These are phyloP conservation scores for Sporothrix euskadiensis DNA, from an alignment of 2,329 filamentous ascomycete genomes.

Conservation along the genomic window DNA sequence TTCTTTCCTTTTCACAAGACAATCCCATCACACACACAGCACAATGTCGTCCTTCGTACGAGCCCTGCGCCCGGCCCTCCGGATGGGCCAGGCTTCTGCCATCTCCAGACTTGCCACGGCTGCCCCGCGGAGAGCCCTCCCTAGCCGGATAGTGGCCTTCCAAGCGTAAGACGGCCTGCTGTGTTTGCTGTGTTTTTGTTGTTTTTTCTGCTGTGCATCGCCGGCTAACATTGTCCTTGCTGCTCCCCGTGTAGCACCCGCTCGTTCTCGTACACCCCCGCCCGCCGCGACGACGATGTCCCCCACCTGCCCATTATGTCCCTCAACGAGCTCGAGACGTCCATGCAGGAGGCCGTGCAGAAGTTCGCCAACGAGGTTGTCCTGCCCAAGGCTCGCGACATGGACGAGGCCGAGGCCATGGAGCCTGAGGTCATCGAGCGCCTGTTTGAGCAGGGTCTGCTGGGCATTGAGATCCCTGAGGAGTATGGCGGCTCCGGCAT, in stretches of 20 bases:
- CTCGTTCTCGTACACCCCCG: conserved; percentile 61
- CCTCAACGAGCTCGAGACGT: conserved; percentile 81
- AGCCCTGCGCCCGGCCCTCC: conserved; percentile 54
- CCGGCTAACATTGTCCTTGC: background rate
- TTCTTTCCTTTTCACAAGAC: background rate
- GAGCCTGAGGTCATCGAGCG: conserved; percentile 84
- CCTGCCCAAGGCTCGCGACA: conserved; percentile 87
- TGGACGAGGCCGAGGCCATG: conserved; percentile 97
- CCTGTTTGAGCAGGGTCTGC: conserved; percentile 94
- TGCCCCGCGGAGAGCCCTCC: conserved; percentile 23
- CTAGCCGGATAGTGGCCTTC: conserved; percentile 15
- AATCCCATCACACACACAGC: background rate
- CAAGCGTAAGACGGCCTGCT: conserved; percentile 24
- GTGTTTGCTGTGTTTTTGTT: background rate
- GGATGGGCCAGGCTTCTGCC: conserved; percentile 43
- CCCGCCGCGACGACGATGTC: conserved; percentile 68
- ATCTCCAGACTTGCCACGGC: conserved; percentile 25
- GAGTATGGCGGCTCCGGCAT: conserved; percentile 95
- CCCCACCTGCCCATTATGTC: conserved; percentile 91
- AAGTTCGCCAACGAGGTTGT: conserved; percentile 91
- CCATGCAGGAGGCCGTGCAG: conserved; percentile 86
- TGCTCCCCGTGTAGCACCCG: conserved; percentile 44
- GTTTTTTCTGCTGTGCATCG: background rate
- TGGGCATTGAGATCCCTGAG: conserved; percentile 97
- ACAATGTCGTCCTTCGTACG: conserved; percentile 53